Evolutionary conservation across 306 rosid species (phyloP).

Genomic region (Canavalia ensiformis): DNA sequence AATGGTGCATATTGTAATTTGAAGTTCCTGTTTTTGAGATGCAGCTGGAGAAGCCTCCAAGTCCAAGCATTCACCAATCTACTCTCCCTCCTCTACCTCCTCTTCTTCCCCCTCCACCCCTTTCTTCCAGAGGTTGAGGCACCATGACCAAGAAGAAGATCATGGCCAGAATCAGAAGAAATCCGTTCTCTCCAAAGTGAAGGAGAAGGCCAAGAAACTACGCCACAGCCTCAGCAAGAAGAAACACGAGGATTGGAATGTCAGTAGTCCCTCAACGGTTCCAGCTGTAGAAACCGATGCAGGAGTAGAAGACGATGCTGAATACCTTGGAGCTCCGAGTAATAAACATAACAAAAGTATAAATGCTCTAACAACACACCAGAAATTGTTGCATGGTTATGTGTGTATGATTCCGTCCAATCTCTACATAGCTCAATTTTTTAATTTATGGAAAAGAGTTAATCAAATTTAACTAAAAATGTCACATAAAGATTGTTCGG

Average conservation of each 20-base stretch:
- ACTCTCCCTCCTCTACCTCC: constrained; percentile 33
- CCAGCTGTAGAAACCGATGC: constrained; percentile 52
- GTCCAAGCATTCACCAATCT: constrained; percentile 49
- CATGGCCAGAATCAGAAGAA: constrained; percentile 77
- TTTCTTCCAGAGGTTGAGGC: constrained; percentile 48
- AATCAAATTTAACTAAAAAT: no score
- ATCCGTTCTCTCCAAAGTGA: constrained; percentile 87
- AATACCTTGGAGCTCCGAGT: no score
- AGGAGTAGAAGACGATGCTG: neutral
- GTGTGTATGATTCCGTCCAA: no score
- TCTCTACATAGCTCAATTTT: no score
- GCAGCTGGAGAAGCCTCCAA: constrained; percentile 60
- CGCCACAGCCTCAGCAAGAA: constrained; percentile 83
- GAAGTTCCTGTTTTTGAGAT: neutral
- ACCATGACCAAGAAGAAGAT: constrained; percentile 69
- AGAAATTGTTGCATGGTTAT: no score
- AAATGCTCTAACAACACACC: no score
- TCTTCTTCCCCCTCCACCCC: constrained; percentile 44
- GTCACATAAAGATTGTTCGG: no score
- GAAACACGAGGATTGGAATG: constrained; percentile 62
- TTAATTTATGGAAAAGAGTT: no score
- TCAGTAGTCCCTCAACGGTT: constrained; percentile 54
- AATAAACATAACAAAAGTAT: no score
- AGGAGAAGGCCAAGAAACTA: constrained; percentile 88
- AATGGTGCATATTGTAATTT: neutral